Base-by-base conservation (phyloP, 495 filamentous ascomycete genomes). In the Tetracladium setigerum region DNA sequence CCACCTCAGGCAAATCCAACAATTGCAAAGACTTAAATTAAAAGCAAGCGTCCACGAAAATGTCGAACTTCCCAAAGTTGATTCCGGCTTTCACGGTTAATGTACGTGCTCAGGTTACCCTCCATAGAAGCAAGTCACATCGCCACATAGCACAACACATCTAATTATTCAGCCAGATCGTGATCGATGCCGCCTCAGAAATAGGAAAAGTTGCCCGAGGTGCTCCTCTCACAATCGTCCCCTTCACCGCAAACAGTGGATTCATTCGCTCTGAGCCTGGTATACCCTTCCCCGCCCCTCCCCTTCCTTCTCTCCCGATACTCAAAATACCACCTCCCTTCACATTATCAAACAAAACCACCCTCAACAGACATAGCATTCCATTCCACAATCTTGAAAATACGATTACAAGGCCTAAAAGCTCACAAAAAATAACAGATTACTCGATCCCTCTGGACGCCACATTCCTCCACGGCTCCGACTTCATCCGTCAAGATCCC, bases 401-500 rank as follows among this genome's bases (percentile, higher is more conserved):
- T 10, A n/a, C 34, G n/a, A 14, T n/a, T 17, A 9, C 34, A 2
- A 14, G 5, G 7, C 22, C 22, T 3, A 27, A 27, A 3, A 27
- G 7, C 22, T 27, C 22, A 27, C 22, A 27, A 27, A 27, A 27
- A 27, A 7, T 3, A 27, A 3, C 22, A 27, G 45, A 19, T 31
- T 67, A 67, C 54, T 53, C 61, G 4, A 53, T 68, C 56, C 35
- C 53, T 43, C 47, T 79, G 17, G 68, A 77, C 49, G 70, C 69
- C n/a, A 57, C 65, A 15, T 72, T 77, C 44, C 59, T 65, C 18
- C 69, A 71, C 38, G 74, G 72, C n/a, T 66, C 64, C 47, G 74
- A 78, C 49, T 76, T 67, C 54, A 77, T 81, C 63, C 67, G 63
- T 34, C 55, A 61, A 11, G 70, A 77, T 53, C 64, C 70, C 1